These are phyloP conservation scores for Coriolopsis trogii DNA, from an alignment of 1,284 basidiomycete genomes.

Conservation along the genomic window DNA sequence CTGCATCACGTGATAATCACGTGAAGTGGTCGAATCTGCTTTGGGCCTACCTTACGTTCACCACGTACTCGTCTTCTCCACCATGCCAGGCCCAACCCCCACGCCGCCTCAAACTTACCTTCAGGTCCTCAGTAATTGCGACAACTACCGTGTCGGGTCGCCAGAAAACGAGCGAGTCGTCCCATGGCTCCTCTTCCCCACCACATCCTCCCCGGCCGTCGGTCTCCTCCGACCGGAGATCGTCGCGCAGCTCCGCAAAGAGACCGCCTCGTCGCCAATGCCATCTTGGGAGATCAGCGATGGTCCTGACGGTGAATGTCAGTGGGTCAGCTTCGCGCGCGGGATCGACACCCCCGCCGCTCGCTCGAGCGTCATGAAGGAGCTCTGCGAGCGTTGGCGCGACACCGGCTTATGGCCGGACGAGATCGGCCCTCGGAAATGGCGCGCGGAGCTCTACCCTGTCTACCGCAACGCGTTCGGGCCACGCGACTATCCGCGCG, in stretches of 20 bases:
- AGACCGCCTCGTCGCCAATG: constrained; percentile 43
- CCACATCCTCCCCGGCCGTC: constrained; percentile 52
- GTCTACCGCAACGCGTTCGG: constrained; percentile 79
- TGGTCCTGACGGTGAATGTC: constrained; percentile 2
- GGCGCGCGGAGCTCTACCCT: constrained; percentile 85
- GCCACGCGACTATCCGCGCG: constrained; percentile 33
- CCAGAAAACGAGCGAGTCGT: constrained; percentile 44
- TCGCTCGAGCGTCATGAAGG: constrained; percentile 61
- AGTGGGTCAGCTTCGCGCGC: constrained; percentile 53
- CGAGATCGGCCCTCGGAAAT: constrained; percentile 73
- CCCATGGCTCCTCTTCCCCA: constrained; percentile 53
- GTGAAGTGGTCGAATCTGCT: too few species aligned
- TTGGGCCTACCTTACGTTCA: too few species aligned
- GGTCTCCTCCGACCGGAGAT: constrained; percentile 66
- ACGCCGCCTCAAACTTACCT: constrained; percentile 45
- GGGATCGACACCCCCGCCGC: constrained; percentile 55
- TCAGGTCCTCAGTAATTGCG: constrained; percentile 60
- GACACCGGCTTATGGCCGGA: constrained; percentile 61
- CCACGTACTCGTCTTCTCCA: background rate
- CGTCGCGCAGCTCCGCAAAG: constrained; percentile 51
- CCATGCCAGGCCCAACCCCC: constrained; percentile 17
- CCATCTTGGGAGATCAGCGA: constrained; percentile 32
- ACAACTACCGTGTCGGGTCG: constrained; percentile 54
- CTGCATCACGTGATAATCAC: too few species aligned
- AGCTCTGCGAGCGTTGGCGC: constrained; percentile 71